Evolutionary conservation across 768 basidiomycete genomes (phyloP).

Genomic region (Termitomyces sp.): DNA sequence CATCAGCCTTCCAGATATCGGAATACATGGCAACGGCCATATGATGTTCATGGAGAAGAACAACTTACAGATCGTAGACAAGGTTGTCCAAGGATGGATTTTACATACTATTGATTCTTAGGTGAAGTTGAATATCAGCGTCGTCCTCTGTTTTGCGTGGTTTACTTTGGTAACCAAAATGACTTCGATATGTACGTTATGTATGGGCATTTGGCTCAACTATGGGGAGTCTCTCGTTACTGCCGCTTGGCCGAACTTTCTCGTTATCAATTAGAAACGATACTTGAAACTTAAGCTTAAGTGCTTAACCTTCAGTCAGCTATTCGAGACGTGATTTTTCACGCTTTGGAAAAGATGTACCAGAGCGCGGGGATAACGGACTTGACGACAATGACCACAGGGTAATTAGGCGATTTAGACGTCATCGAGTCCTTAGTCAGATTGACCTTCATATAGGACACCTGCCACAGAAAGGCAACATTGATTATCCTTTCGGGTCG

Average conservation of each 20-base stretch:
- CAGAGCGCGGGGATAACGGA: no score
- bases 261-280: neutral
- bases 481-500: no score
- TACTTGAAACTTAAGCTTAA: no score
- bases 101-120: neutral
- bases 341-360: neutral
- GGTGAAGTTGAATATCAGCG: neutral
- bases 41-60: slow-evolving; percentile 55
- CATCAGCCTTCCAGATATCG: slow-evolving; percentile 32
- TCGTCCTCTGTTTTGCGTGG: neutral
- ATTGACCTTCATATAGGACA: no score
- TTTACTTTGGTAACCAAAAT: neutral
- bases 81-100: slow-evolving; percentile 17
- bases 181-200: neutral
- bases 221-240: neutral
- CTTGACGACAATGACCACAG: no score
- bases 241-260: neutral
- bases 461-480: no score
- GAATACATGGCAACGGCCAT: slow-evolving; percentile 49
- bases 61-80: slow-evolving; percentile 32
- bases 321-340: neutral
- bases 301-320: neutral
- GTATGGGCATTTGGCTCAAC: neutral
- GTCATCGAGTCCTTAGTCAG: no score
- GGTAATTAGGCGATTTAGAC: no score